Base-by-base conservation (phyloP, 75 land plant species). In the Pinus albicaulis region DNA sequence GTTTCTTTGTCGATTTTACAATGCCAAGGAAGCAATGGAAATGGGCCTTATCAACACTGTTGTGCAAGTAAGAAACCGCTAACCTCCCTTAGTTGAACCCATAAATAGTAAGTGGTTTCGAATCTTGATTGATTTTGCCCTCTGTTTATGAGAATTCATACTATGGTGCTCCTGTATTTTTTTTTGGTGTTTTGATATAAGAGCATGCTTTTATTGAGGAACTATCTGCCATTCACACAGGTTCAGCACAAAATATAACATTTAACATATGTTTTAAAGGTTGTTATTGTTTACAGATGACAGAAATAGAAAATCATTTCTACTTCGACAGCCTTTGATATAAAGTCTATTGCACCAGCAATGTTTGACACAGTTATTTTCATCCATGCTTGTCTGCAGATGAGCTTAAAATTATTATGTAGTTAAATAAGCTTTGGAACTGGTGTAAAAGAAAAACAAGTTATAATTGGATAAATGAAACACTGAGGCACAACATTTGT, bases 41-140 rank as follows among this genome's bases (percentile, higher is more conserved):
- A 96, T 96, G 99, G 99, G 99, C 65, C 92, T 96, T 34, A 83
- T 94, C 56, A 96, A 96, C 61, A 80, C 85, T 55, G 98, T 96
- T 20, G 99, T 96, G 0, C 95, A 93, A 7, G 99, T 96, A 84
- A 91, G 91, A 74, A 25, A 55, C 19, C n/a, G 44, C 38, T 73
- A 20, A 20, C 8, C 20, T 59, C 19, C 7, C 57, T 15, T 52
- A 56, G 19, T 38, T 56, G 57, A 38, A 66, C 20, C 20, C 48
- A 41, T 41, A 5, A 41, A 41, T 36, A 66, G 19, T 66, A 28
- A 66, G 19, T 66, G 17, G 66, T 63, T 63, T 28, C 1, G 28
- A 28, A 28, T 28, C 28, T 66, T 38, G 22, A 66, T 38, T 36
- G 38, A 12, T 38, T 36, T 7, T 22, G 22, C 7, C 20, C 7